Evolutionary conservation across 331 rosid genomes (phyloP), one percentile per base, ranked within the genome.

Genomic region (Quercus tomentella): DNA sequence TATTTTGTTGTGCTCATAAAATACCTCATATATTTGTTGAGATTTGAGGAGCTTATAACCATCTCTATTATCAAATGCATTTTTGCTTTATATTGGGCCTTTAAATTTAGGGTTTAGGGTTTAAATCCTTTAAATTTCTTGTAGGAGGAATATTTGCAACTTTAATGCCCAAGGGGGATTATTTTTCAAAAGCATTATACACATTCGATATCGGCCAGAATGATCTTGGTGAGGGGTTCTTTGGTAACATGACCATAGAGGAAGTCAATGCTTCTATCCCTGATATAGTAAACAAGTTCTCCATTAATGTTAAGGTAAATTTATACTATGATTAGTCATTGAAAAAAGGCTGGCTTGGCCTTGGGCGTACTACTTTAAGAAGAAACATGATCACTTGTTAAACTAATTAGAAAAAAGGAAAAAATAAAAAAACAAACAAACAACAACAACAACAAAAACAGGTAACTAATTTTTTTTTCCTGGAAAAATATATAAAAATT

Each of bases 181-280:
- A 84, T 60, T 91, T 87, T 71, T 7, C 63, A 20, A 25, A 79
- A 58, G 91, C 93, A 17, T 73, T 91, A 41, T 91, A 87, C 89
- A 87, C 91, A 56, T 89, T 86, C 52, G 93, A 91, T 37, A 91
- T 89, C 10, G 96, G 90, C 56, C 93, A 87, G 72, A 91, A 91
- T 77, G 93, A 91, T 75, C 84, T 89, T 10, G 71, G 22, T 1
- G 80, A 77, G 56, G 83, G 81, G 1, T 62, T 85, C 62, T 63
- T 74, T 3, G 5, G 37, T 54, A 84, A 84, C 65, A 10, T 5
- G 75, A 77, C 82, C 30, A 0, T 81, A 18, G 62, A 55, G 45
- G 45, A 41, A 41, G 45, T 41, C 45, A 41, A 41, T 7, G 45
- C 45, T 41, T 41, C 45, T 6, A 8, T 41, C 45, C 45, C 45